Base-by-base conservation (phyloP, 2,329 filamentous ascomycete species). In the Xylariaceae sp. region DNA sequence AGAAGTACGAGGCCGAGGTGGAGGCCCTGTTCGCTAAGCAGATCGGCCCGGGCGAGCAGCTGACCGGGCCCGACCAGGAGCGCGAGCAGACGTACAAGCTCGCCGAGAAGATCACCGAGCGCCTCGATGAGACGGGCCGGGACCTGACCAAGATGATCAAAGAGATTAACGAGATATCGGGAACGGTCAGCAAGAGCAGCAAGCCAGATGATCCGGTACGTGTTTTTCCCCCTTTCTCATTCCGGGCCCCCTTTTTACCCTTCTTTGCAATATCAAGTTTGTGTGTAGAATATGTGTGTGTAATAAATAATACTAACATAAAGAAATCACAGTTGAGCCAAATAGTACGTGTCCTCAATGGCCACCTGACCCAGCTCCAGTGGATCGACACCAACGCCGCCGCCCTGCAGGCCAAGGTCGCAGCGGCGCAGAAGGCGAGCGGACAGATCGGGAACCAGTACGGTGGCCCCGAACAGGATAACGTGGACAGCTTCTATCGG, bases 71-170 rank as follows among this genome's bases (percentile, higher is more conserved):
- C 3, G 94, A 98, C 59, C 88, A 94, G 64, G 92, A 98, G 68
- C 81, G 92, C 33, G 92, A 98, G 72, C 78, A 85, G 60, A 97
- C 90, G 50, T 96, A 97, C 69, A 94, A 95, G 73, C 71, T 94
- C 36, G 92, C 92, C 2, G 92, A 98, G 71, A 92, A 88, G 63
- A 74, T 96, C 49, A 88, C 88, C 9, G 87, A 94, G 59, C 81
- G 87, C 50, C 71, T 98, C 49, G 89, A 94, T 41, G 88, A 94
- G 53, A 94, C 97, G 79, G 88, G 88, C 57, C 86, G 88, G 59
- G 88, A 95, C 59, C 71, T 98, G 47, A 81, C 80, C 33, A 90
- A 88, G 66, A 97, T 98, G 88, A 94, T 98, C 53, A 89, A 94
- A 59, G 92, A 97, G 65, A 94, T 98, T 60, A 98, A 98, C 60